Evolutionary conservation across 805 yeast genomes (phyloP).

Genomic region (Ogataea pilisensis): DNA sequence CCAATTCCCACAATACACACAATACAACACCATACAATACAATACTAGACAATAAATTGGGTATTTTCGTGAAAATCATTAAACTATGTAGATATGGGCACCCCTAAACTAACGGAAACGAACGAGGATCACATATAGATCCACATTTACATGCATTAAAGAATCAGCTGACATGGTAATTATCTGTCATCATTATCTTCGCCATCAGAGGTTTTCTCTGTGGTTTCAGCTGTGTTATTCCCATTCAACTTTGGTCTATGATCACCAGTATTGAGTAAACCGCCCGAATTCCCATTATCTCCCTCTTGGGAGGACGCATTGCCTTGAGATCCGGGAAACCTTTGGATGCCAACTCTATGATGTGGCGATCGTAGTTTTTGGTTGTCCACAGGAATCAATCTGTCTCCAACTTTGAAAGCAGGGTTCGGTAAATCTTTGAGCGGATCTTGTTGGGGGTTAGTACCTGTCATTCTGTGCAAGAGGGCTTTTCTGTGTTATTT

Average conservation of each 20-base stretch:
- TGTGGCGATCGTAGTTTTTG: constrained; percentile 7
- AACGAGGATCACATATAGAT: too few species aligned
- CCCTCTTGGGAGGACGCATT: neutral
- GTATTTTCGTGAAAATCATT: too few species aligned
- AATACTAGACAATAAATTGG: too few species aligned
- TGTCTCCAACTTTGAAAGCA: constrained; percentile 7
- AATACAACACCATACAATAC: too few species aligned
- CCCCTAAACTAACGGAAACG: too few species aligned
- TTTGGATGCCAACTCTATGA: constrained; percentile 3
- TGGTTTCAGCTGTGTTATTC: neutral
- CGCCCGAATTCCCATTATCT: constrained; percentile 2
- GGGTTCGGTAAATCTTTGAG: constrained; percentile 4
- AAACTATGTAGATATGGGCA: too few species aligned
- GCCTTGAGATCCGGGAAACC: neutral
- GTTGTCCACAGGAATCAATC: constrained; percentile 4
- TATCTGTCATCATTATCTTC: too few species aligned
- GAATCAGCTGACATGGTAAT: too few species aligned
- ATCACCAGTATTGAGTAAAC: constrained; percentile 8
- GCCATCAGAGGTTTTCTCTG: neutral
- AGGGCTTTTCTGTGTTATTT: neutral
- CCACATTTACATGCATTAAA: too few species aligned
- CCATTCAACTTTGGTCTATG: constrained; percentile 13
- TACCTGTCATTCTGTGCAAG: neutral
- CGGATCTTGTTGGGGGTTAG: constrained; percentile 6
- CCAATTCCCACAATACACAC: too few species aligned